Evolutionary conservation across 805 yeast genomes (phyloP), one percentile per base, ranked within the genome.

Genomic region (Pichia exigua): DNA sequence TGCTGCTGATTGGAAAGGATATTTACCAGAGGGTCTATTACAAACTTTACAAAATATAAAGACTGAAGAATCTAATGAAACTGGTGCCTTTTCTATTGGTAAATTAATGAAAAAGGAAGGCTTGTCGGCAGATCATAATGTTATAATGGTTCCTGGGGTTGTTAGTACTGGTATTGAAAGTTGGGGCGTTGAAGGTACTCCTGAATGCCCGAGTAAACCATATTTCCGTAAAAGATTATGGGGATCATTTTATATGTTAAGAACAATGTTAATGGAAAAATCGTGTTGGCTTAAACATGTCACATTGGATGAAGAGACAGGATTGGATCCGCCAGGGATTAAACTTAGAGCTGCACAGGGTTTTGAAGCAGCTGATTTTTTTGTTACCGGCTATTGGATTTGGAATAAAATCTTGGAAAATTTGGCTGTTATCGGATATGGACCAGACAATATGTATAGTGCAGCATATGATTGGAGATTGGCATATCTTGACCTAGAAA

Each of bases 391-490:
- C 0, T 94, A 94, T 67, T 94, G 99, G 99, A 88, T 94, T 61
- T 94, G 99, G 99, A 89, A 88, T 65, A 94, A 94, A 65, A 80
- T 94, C 48, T 73, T 94, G n/a, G 96, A 92, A 67, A 94, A 94
- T 62, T 72, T 94, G 57, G 95, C 97, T 3, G 97, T 88, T 0
- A 79, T 94, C 54, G 97, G 97, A 0, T 94, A 94, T 68, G 96
- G 88, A 46, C 92, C 97, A 2, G 85, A 88, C 59, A 87, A 78
- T 61, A 90, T 94, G 97, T 64, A 77, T 30, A 83, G 91, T 50
- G 99, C 98, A 1, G 77, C 96, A 1, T 94, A 94, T 66, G 99
- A 94, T 66, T 94, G 99, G 99, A 79, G 99, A 63, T 75, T 94
- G 58, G 85, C 95, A 0, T 94, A 88, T 65, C 69, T 87, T 47